Percentiles rank a stretch among this genome's conserved stretches.
Evolutionary conservation across 2,329 filamentous ascomycete genomes (phyloP).

Genomic region (Fusarium udum): DNA sequence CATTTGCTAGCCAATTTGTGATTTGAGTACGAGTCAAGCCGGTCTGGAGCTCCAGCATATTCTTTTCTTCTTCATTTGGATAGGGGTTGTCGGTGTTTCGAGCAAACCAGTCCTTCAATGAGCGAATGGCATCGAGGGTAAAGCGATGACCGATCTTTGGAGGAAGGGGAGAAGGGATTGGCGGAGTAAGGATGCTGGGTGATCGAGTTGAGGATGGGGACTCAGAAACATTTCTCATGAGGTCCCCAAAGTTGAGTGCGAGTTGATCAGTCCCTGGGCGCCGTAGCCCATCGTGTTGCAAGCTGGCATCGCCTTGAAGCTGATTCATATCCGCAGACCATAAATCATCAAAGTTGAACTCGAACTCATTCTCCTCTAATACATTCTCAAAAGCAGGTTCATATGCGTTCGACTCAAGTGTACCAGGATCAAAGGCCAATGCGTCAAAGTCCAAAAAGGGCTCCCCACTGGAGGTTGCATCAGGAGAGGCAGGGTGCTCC

Average conservation of each 20-base stretch:
- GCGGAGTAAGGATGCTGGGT: background rate
- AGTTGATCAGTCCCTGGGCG: background rate
- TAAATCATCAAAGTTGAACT: background rate
- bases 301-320: background rate
- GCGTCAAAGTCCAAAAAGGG: background rate
- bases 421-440: background rate
- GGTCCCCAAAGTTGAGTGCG: background rate
- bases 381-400: background rate
- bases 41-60: slow-evolving; percentile 75
- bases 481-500: background rate
- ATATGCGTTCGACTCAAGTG: background rate
- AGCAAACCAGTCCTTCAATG: slow-evolving; percentile 81
- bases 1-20: slow-evolving; percentile 88
- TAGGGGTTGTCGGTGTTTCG: slow-evolving; percentile 81
- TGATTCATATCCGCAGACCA: background rate
- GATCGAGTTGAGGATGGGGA: background rate
- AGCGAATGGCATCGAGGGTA: slow-evolving; percentile 37
- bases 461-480: background rate
- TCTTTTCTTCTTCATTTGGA: slow-evolving; percentile 83
- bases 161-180: background rate
- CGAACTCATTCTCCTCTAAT: background rate
- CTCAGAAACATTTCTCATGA: background rate
- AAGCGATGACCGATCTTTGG: slow-evolving; percentile 28
- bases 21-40: slow-evolving; percentile 82
- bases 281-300: background rate